A percentile compares a stretch with the other conserved stretches of the same genome.
Conservation (phyloP, 305 asterid genomes). For the Fraxinus ornus region DNA sequence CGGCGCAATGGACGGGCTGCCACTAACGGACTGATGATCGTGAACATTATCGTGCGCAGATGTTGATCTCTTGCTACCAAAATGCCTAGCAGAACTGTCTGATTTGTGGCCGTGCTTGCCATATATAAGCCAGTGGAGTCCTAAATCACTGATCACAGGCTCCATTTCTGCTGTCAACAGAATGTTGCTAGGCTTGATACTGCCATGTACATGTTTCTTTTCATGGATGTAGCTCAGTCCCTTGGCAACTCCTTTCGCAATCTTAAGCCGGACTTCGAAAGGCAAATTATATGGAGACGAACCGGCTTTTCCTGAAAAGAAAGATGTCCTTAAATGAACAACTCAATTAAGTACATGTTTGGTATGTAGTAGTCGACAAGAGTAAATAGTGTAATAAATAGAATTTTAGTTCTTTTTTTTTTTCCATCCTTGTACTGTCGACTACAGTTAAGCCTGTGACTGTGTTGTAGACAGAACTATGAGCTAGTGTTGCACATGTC, state of each 20-base stretch:
- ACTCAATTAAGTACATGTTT: neutral
- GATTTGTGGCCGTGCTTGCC: conserved; percentile 48
- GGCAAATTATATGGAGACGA: conserved; percentile 74
- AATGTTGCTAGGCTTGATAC: conserved; percentile 86
- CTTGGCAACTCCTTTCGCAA: conserved; percentile 77
- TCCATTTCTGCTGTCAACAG: conserved; percentile 80
- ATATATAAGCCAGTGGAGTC: conserved; percentile 59
- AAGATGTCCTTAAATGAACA: neutral
- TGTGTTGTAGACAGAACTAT: neutral
- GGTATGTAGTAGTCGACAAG: neutral
- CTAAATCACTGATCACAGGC: conserved; percentile 75
- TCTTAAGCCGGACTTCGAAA: conserved; percentile 53
- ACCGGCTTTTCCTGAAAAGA: conserved; percentile 57
- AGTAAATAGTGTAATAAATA: neutral
- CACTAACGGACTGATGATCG: conserved; percentile 22
- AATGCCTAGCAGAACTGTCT: conserved; percentile 52
- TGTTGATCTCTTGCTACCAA: conserved; percentile 57
- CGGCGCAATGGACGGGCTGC: conserved; percentile 43
- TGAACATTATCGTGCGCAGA: conserved; percentile 32
- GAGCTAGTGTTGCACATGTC: conserved; percentile 45
- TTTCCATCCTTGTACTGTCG: neutral
- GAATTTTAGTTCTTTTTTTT: neutral
- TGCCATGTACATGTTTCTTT: conserved; percentile 88
- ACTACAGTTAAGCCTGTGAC: neutral
- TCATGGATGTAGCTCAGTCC: conserved; percentile 83